Percentiles rank a stretch among this genome's conserved stretches.
These are phyloP conservation scores for Curvularia spicifera DNA, from an alignment of 2,329 filamentous ascomycete species.

Conservation along the genomic window DNA sequence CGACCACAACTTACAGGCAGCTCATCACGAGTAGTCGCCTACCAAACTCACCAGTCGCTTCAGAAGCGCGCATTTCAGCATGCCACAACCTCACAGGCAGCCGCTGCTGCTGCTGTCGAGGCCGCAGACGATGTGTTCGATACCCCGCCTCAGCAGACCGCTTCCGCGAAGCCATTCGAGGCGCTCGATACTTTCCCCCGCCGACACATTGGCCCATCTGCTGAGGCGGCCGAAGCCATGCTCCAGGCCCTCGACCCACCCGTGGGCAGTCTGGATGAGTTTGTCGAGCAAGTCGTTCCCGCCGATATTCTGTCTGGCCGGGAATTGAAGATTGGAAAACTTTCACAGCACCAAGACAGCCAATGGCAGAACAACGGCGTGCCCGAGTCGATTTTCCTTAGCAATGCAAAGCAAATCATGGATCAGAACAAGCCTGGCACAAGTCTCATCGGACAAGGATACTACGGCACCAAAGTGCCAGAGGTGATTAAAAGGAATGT, in stretches of 20 bases:
- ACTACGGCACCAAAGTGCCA: constrained; percentile 85
- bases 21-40: constrained; percentile 25
- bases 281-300: constrained; percentile 84
- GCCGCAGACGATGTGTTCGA: constrained; percentile 42
- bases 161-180: constrained; percentile 43
- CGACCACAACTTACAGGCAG: constrained; percentile 28
- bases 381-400: constrained; percentile 67
- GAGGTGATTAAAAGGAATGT: constrained; percentile 92
- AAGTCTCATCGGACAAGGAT: constrained; percentile 84
- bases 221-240: constrained; percentile 75
- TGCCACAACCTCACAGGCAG: constrained; percentile 24
- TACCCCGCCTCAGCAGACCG: constrained; percentile 29
- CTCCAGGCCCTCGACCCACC: constrained; percentile 79
- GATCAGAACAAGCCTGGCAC: constrained; percentile 67
- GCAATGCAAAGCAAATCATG: constrained; percentile 61
- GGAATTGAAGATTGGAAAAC: constrained; percentile 61
- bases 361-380: constrained; percentile 45
- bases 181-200: constrained; percentile 72
- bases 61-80: constrained; percentile 36
- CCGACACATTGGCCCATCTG: constrained; percentile 85
- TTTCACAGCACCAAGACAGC: constrained; percentile 51
- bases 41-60: constrained; percentile 23
- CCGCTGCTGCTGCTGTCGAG: constrained; percentile 28
- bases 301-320: constrained; percentile 74
- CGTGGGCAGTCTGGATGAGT: constrained; percentile 75